These are phyloP conservation scores for Karstenula rhodostoma DNA, from an alignment of 2,329 filamentous ascomycete species.

Conservation along the genomic window DNA sequence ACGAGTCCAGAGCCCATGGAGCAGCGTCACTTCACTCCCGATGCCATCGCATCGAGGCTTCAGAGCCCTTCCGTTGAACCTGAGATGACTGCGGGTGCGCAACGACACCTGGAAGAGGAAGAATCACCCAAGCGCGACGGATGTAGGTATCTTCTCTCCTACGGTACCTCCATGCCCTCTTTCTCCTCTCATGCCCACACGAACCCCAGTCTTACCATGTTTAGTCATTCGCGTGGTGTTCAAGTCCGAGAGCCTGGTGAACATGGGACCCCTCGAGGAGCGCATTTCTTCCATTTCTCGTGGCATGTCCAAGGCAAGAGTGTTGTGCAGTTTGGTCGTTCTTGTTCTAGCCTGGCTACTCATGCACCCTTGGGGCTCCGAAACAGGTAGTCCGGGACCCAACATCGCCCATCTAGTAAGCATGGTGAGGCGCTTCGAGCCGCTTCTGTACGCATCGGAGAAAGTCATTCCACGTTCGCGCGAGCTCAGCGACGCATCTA, in stretches of 20 bases:
- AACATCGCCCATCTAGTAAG: constrained; percentile 91
- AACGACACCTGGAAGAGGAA: constrained; percentile 29
- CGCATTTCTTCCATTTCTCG: constrained; percentile 70
- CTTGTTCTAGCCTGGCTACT: constrained; percentile 71
- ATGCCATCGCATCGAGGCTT: constrained; percentile 46
- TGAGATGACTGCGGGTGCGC: constrained; percentile 27
- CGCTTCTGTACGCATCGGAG: constrained; percentile 93
- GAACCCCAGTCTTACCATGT: constrained; percentile 28
- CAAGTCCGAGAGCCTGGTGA: constrained; percentile 86
- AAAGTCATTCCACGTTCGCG: constrained; percentile 85
- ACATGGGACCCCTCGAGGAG: constrained; percentile 82
- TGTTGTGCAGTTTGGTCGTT: constrained; percentile 68
- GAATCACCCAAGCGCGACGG: constrained; percentile 40
- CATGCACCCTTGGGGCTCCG: constrained; percentile 69
- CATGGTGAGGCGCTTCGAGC: constrained; percentile 90
- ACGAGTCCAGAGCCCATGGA: constrained; percentile 58
- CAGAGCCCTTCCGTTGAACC: constrained; percentile 43
- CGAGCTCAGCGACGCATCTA: constrained; percentile 87
- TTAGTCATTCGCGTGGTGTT: constrained; percentile 88
- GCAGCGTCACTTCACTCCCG: constrained; percentile 37
- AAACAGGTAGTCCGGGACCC: constrained; percentile 67
- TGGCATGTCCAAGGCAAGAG: constrained; percentile 73
- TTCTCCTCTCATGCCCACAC: neutral
- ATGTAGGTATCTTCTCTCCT: constrained; percentile 38
- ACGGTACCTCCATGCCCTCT: constrained; percentile 1